Evolutionary conservation across 225 moss, liverwort and hornwort genomes (phyloP), one percentile per base, ranked within the genome.

Genomic region (Neckera pumila): DNA sequence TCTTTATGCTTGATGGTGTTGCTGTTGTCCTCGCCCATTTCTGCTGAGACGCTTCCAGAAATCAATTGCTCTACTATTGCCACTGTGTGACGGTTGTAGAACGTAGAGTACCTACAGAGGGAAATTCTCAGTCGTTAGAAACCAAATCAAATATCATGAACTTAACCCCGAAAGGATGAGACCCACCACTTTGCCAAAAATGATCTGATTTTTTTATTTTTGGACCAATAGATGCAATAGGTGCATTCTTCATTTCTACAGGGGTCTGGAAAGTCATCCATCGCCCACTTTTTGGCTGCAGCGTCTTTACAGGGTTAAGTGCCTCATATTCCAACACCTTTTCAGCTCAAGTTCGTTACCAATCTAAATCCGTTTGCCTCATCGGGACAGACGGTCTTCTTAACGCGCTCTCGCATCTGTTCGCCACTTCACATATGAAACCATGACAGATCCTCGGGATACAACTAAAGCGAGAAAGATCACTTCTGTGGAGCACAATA

Each of bases 11-110:
- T 82, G 42, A 57, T 71, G 12, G 2, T 58, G 31, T 36, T 72
- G 40, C 25, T 42, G 11, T 63, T 47, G 17, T 82, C 71, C 54
- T 87, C 66, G 31, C 49, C 47, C 66, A 69, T 30, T 58, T 85
- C 36, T 30, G 83, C 75, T 6, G 42, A 77, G 33, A 11, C 40
- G 59, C 94, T 88, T 59, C 96, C 97, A 66, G 92, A 93, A 66
- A 97, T 91, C 17, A 98, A 79, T 49, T 95, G 95, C 72, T 97
- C 97, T 31, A 96, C 96, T 78, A 98, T 97, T 22, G 94, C 91
- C 79, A 96, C 90, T 17, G 94, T 95, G 51, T 94, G 95, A 36
- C 95, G 91, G 84, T 97, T 97, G 82, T 96, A 97, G 89, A 97
- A 97, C 30, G 98, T 94, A 36, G 94, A 92, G 86, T 96, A 96